phyloP scores from a whole-genome alignment of 495 filamentous ascomycete genomes.

The Opeltia flavorubescens region DNA sequence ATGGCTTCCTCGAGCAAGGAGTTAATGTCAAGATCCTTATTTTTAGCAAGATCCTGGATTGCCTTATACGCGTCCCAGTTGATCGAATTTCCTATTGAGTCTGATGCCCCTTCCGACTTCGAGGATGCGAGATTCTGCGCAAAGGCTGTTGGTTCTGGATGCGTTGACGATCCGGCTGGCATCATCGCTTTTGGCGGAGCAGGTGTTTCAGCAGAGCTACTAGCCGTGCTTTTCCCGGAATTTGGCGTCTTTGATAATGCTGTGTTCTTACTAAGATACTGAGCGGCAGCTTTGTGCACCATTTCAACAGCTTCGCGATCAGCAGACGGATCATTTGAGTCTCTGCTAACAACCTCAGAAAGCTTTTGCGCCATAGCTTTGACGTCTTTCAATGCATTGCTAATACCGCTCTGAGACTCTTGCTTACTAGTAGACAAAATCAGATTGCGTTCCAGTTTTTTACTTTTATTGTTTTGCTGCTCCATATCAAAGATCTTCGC shows the following conservation, averaged over 20 bases:
- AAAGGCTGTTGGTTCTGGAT: too few species aligned
- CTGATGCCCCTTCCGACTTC: too few species aligned
- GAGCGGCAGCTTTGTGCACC: slow-evolving; percentile 29
- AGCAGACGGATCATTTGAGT: background rate
- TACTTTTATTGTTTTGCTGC: slow-evolving; percentile 14
- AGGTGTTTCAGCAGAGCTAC: too few species aligned
- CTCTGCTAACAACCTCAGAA: slow-evolving; percentile 8
- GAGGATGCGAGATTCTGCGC: too few species aligned
- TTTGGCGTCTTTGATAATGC: background rate
- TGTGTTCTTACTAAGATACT: slow-evolving; percentile 19
- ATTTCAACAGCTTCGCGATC: slow-evolving; percentile 17
- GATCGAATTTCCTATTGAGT: too few species aligned
- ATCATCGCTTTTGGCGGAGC: too few species aligned
- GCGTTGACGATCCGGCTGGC: too few species aligned
- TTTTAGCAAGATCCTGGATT: too few species aligned
- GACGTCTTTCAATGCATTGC: slow-evolving; percentile 12
- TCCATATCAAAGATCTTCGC: slow-evolving; percentile 40
- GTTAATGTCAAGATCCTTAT: too few species aligned
- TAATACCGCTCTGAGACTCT: slow-evolving; percentile 10
- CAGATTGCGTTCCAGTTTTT: slow-evolving; percentile 18
- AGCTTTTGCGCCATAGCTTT: slow-evolving; percentile 30
- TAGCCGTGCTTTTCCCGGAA: too few species aligned
- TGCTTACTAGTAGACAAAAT: slow-evolving; percentile 8
- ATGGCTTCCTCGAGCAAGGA: too few species aligned
- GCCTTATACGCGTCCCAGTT: too few species aligned